Base-by-base conservation (phyloP, 257 asterid genomes). In the Ballota nigra region DNA sequence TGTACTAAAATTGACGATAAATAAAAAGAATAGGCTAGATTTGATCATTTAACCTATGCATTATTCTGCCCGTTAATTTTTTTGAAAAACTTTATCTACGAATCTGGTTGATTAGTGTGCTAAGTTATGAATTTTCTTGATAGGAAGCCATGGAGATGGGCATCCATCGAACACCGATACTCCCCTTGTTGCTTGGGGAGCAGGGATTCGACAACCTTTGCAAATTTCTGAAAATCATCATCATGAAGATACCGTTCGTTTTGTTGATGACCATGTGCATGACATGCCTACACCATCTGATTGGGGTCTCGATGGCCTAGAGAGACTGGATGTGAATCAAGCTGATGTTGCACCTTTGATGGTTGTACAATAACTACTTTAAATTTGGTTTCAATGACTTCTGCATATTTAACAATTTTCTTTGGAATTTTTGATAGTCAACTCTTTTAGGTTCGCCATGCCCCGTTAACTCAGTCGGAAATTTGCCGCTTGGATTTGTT, bases 61-160 rank as follows among this genome's bases (percentile, higher is more conserved):
- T 49, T 70, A 41, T 56, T 71, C 56, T 24, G 63, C 70, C 52
- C 43, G 47, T 29, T 29, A 9, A 12, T 76, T 51, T 29, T 41
- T 34, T 33, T 16, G 2, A 7, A 55, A 57, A 51, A 58, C 40
- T 51, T 11, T 56, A 56, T 69, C 5, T 40, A 31, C 15, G 5
- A 15, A 49, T 43, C 22, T 56, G 28, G 73, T 9, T 57, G 24
- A 23, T 56, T 29, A 36, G 43, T 36, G 53, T 70, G 47, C 75
- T 79, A 77, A 47, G 72, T 19, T 63, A 47, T 38, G 12, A 15
- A 69, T 73, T 74, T 66, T 62, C 68, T 4, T 82, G 75, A 76
- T 75, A 94, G 98, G 99, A 73, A 94, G 98, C 74, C 99, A 94
- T 71, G 98, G 99, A 77, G 99, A 94, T 83, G 99, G 99, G 69